phyloP scores from a whole-genome alignment of 2,329 filamentous ascomycete genomes.

The Epichloe sibirici region DNA sequence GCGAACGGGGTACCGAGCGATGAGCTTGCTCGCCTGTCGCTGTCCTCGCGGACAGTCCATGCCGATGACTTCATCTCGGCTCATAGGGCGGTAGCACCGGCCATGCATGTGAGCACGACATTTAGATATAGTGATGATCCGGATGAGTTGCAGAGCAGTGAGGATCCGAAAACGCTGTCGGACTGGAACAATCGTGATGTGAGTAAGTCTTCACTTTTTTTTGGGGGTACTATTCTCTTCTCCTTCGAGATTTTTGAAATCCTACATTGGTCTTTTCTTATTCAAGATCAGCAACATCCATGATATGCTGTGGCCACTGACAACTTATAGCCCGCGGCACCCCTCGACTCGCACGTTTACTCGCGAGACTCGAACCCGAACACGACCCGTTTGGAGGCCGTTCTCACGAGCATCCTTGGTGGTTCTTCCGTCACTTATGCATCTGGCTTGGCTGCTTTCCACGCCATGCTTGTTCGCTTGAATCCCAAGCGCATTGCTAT shows the following conservation, averaged over 20 bases:
- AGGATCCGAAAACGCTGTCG: slow-evolving; percentile 31
- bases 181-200: slow-evolving; percentile 43
- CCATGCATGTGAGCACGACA: slow-evolving; percentile 83
- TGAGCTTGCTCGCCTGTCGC: slow-evolving; percentile 22
- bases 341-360: slow-evolving; percentile 62
- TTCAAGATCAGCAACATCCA: background rate
- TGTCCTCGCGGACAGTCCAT: slow-evolving; percentile 66
- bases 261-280: too few relatives aligned
- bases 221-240: too few relatives aligned
- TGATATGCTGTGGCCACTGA: background rate
- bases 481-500: slow-evolving; percentile 78
- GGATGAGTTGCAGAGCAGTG: slow-evolving; percentile 37
- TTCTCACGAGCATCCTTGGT: slow-evolving; percentile 62
- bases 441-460: slow-evolving; percentile 78
- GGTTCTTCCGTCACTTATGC: slow-evolving; percentile 64
- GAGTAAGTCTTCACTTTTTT: slow-evolving; percentile 16
- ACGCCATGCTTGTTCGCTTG: slow-evolving; percentile 72
- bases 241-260: too few relatives aligned
- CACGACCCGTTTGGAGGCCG: slow-evolving; percentile 70
- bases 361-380: slow-evolving; percentile 71
- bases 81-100: slow-evolving; percentile 71
- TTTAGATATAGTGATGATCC: slow-evolving; percentile 72
- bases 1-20: background rate
- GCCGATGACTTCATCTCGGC: slow-evolving; percentile 67
- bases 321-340: slow-evolving; percentile 26